Percentiles rank a stretch among this genome's conserved stretches.
These are phyloP conservation scores for Canavalia ensiformis DNA, from an alignment of 306 rosid species.

Conservation along the genomic window DNA sequence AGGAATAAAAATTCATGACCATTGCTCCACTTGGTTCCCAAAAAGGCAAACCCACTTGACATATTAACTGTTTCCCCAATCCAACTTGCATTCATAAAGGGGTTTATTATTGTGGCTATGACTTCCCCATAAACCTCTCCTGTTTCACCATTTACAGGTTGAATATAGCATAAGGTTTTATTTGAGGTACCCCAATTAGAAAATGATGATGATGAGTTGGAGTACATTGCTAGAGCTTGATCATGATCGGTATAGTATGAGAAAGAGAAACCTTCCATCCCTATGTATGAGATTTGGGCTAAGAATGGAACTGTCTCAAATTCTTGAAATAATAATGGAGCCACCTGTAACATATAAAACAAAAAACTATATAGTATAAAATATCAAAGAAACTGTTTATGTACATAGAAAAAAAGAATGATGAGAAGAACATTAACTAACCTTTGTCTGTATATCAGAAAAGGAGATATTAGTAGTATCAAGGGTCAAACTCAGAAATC, in stretches of 20 bases:
- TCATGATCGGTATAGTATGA: slow-evolving; percentile 53
- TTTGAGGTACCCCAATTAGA: not conserved
- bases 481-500: slow-evolving; percentile 37
- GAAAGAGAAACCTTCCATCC: slow-evolving; percentile 61
- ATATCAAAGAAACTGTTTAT: not conserved
- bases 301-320: slow-evolving; percentile 57
- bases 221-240: slow-evolving; percentile 58
- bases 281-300: slow-evolving; percentile 61
- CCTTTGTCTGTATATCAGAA: slow-evolving; percentile 48
- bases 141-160: slow-evolving; percentile 51
- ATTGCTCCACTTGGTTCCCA: slow-evolving; percentile 56
- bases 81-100: slow-evolving; percentile 46
- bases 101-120: not conserved
- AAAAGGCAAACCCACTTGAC: slow-evolving; percentile 44
- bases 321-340: slow-evolving; percentile 64
- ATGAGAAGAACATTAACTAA: not conserved
- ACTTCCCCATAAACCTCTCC: slow-evolving; percentile 59
- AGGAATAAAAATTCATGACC: slow-evolving; percentile 46
- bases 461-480: slow-evolving; percentile 35
- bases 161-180: slow-evolving; percentile 45
- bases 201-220: slow-evolving; percentile 55
- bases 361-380: not conserved
- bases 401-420: not conserved
- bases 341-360: slow-evolving; percentile 52
- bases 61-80: slow-evolving; percentile 38